These are phyloP conservation scores for Dendryphion nanum DNA, from an alignment of 2,329 filamentous ascomycete genomes.

Conservation along the genomic window DNA sequence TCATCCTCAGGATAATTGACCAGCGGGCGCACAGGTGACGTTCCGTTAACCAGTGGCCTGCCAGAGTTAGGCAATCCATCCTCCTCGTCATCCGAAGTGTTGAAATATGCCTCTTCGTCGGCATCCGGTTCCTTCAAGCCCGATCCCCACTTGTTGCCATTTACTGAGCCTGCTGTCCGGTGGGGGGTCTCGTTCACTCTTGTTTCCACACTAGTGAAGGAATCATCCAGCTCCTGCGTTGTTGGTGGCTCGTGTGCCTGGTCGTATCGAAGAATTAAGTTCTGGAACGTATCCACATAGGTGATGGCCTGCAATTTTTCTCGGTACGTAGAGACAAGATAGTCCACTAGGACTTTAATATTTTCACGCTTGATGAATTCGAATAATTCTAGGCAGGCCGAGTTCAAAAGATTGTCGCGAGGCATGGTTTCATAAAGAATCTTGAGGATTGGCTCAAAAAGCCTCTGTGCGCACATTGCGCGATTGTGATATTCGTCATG, in stretches of 20 bases:
- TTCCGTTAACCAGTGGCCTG: conserved; percentile 58
- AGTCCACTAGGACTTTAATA: conserved; percentile 72
- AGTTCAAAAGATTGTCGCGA: conserved; percentile 89
- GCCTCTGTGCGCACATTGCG: conserved; percentile 76
- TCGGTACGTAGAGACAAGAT: conserved; percentile 81
- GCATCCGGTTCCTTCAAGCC: conserved; percentile 80
- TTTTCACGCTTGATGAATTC: conserved; percentile 70
- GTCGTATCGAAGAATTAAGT: conserved; percentile 74
- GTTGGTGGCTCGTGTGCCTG: conserved; percentile 63
- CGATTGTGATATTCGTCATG: conserved; percentile 91
- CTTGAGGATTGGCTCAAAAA: conserved; percentile 81
- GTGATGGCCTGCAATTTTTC: conserved; percentile 73
- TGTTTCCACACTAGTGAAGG: conserved; percentile 67
- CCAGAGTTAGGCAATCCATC: conserved; percentile 44
- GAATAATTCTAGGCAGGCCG: conserved; percentile 90
- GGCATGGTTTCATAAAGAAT: conserved; percentile 84
- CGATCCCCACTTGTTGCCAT: conserved; percentile 61
- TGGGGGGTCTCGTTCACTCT: conserved; percentile 43
- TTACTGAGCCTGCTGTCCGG: conserved; percentile 47
- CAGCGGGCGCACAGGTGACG: conserved; percentile 63
- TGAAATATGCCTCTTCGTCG: conserved; percentile 92
- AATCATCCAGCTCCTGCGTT: conserved; percentile 55
- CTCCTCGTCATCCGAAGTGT: conserved; percentile 82
- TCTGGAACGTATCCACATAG: conserved; percentile 82
- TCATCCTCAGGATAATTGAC: conserved; percentile 95